Base-by-base conservation (phyloP, 2,329 filamentous ascomycete species). In the Epichloe uncinata region DNA sequence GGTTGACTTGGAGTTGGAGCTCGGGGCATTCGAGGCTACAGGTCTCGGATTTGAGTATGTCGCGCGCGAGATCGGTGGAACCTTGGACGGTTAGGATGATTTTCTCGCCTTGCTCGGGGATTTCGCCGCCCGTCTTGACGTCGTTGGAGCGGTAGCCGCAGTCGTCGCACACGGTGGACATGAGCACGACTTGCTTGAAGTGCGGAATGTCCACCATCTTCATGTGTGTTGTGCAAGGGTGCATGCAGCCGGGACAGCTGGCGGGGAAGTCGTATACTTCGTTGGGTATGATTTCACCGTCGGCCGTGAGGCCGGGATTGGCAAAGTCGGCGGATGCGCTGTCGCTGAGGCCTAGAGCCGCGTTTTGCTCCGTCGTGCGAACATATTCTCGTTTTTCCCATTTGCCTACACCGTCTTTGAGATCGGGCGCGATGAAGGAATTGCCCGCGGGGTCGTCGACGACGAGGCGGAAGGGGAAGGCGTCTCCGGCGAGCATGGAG, bases 201-300 rank as follows among this genome's bases (percentile, higher is more conserved):
- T 95, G 85, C 1, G 93, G 93, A 54, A 98, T 96, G 61, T 95
- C 88, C 51, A 97, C 88, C 84, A 95, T 95, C 73, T 96, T 95
- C 88, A 96, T 96, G 68, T 95, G 90, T 9, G 94, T 95, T 4
- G 82, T 81, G 69, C 90, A 96, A 4, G 81, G 72, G 67, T 86
- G 86, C 61, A 83, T 82, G 73, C 93, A 98, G 54, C 87, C 91
- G 0, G 93, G 93, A 66, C 93, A 98, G 51, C 82, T 86, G 6
- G 90, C 84, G 3, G 91, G 91, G 70, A 98, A 93, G 52, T 82
- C 83, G 72, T 97, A 97, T 30, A 96, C 85, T 66, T 95, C 85
- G 64, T 95, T 85, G 55, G 94, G 87, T 45, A 93, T 76, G 59
- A 97, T 93, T n/a, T 95, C 85, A 33, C 87, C 84, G 42, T 84